phyloP scores from a whole-genome alignment of 345 rosid genomes.

The Rubroshorea leprosula region DNA sequence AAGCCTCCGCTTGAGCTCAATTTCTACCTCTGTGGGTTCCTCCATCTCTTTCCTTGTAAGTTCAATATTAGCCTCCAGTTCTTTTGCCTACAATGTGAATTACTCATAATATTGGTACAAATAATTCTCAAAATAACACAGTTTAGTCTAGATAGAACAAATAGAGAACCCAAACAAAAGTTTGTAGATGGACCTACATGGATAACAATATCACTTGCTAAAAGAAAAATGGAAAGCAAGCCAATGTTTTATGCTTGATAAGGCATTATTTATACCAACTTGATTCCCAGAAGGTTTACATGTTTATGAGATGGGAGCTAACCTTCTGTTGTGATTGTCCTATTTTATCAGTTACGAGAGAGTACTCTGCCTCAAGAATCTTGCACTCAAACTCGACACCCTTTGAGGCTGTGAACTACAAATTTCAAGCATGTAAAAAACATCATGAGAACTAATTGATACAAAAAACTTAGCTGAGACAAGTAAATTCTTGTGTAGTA shows the following conservation, averaged over 20 bases:
- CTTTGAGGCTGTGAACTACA: conserved; percentile 54
- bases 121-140: no score
- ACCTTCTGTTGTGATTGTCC: conserved; percentile 68
- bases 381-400: conserved; percentile 63
- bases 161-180: no score
- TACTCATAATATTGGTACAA: no score
- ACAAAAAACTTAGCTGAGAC: conserved; percentile 3
- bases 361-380: conserved; percentile 72
- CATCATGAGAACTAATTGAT: conserved; percentile 5
- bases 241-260: no score
- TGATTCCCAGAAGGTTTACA: neutral
- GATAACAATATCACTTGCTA: no score
- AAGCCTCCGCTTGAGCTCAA: conserved; percentile 80
- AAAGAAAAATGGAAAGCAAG: no score
- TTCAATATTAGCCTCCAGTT: conserved; percentile 57
- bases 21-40: conserved; percentile 87
- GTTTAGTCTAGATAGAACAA: no score
- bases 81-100: conserved; percentile 43
- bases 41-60: conserved; percentile 71
- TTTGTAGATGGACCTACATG: no score
- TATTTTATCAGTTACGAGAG: conserved; percentile 59
- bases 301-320: conserved; percentile 18
- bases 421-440: conserved; percentile 18
- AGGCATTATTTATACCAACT: no score
- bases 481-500: neutral